These are phyloP conservation scores for Aspergillus funiculosus DNA, from an alignment of 495 filamentous ascomycete species.

Conservation along the genomic window DNA sequence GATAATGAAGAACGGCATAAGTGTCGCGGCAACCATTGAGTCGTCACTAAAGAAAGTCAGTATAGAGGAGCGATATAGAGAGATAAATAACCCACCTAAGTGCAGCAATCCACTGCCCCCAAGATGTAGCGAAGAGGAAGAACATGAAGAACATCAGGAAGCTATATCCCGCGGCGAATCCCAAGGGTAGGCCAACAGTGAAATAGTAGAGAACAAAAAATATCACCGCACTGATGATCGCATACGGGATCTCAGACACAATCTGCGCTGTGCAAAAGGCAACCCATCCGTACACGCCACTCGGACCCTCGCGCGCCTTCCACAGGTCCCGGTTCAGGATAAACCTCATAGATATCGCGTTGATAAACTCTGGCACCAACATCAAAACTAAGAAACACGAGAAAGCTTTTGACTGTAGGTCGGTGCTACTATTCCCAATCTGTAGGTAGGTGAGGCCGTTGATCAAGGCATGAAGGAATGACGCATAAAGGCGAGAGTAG, in stretches of 20 bases:
- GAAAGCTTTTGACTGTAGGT: conserved; percentile 73
- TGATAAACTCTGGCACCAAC: conserved; percentile 67
- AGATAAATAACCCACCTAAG: conserved; percentile 39
- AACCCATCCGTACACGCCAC: conserved; percentile 67
- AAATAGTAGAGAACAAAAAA: conserved; percentile 75
- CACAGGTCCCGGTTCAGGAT: conserved; percentile 63
- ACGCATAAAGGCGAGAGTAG: conserved; percentile 75
- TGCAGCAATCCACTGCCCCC: conserved; percentile 65
- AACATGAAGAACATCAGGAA: conserved; percentile 78
- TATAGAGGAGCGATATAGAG: conserved; percentile 4
- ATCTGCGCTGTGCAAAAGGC: conserved; percentile 67
- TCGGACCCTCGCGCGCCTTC: conserved; percentile 68
- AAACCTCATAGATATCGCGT: conserved; percentile 72
- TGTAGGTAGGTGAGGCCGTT: conserved; percentile 72
- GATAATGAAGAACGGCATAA: conserved; percentile 66
- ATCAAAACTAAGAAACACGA: conserved; percentile 77
- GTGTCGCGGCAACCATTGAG: conserved; percentile 61
- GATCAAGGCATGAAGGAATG: conserved; percentile 66
- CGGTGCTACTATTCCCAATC: conserved; percentile 58
- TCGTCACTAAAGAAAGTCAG: conserved; percentile 45
- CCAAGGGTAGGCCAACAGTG: conserved; percentile 56
- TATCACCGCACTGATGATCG: conserved; percentile 58
- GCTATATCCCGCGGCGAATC: conserved; percentile 64
- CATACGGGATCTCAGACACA: conserved; percentile 70
- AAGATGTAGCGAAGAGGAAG: conserved; percentile 68